Base-by-base conservation (phyloP, 2,329 filamentous ascomycete genomes). In the Ilyonectria robusta region DNA sequence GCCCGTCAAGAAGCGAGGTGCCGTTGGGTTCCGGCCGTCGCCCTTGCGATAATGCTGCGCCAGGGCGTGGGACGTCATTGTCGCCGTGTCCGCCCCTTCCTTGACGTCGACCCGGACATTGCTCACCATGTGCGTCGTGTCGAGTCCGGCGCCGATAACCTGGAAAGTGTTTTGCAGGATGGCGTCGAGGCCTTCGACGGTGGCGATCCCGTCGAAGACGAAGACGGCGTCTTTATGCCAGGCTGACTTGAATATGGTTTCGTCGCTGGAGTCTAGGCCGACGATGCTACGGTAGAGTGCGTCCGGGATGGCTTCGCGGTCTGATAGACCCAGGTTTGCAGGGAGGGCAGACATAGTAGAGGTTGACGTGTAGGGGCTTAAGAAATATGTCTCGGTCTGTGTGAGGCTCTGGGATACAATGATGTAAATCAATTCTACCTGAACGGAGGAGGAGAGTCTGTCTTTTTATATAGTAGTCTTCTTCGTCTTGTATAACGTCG, bases 281-380 rank as follows among this genome's bases (percentile, higher is more conserved):
- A 51, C n/a, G 15, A 65, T 65, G 58, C 57, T 62, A 19, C 58
- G 63, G 51, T 65, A 65, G 23, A 65, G 63, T 15, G 63, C 63
- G 29, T 65, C 63, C 1, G 51, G 57, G 37, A 65, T 62, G 51
- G 63, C 63, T 31, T 65, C 57, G 23, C 57, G 62, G 56, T 60
- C 56, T 17, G 53, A 11, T 13, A 63, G 23, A 17, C 10, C n/a
- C 33, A 63, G 60, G 60, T 63, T 44, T 51, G 53, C 33, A 8
- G 60, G 23, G 44, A 50, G 44, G 19, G 19, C 44, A n/a, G 53
- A n/a, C 60, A 63, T 63, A n/a, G 8, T n/a, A 9, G 29, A 11
- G 54, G 33, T 44, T n/a, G 56, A 19, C 9, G 19, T 51, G 23
- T 0, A 46, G 21, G n/a, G 40, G 5, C 6, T 58, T 10, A 13